Evolutionary conservation across 805 yeast species (phyloP).

Genomic region (Geotrichum ghanense): DNA sequence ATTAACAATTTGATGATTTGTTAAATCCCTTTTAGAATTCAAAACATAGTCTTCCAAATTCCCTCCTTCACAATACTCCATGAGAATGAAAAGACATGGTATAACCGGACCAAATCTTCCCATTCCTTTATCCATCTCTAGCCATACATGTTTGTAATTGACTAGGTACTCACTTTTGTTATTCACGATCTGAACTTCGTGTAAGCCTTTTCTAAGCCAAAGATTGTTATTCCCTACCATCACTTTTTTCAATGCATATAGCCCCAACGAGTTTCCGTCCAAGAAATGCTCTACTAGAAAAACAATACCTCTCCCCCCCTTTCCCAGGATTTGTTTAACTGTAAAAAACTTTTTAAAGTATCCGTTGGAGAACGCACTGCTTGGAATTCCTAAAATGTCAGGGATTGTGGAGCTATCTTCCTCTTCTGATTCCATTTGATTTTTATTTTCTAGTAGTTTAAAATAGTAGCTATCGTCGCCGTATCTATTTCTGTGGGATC

Average conservation of each 20-base stretch:
- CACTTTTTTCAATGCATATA: slow-evolving; percentile 75
- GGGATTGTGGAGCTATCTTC: not conserved
- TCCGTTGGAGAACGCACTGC: slow-evolving; percentile 60
- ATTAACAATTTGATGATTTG: not conserved
- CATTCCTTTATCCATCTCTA: slow-evolving; percentile 50
- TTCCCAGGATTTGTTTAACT: slow-evolving; percentile 50
- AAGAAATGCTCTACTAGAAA: slow-evolving; percentile 75
- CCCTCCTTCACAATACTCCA: slow-evolving; percentile 85
- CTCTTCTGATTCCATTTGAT: slow-evolving; percentile 2
- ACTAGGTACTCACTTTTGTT: slow-evolving; percentile 50
- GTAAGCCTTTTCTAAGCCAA: slow-evolving; percentile 58
- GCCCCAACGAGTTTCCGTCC: slow-evolving; percentile 59
- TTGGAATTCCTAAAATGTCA: slow-evolving; percentile 13
- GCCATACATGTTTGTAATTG: slow-evolving; percentile 85
- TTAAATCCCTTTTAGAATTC: not conserved
- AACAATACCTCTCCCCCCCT: slow-evolving; percentile 80
- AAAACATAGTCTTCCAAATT: slow-evolving; percentile 59
- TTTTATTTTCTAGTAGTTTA: slow-evolving; percentile 2
- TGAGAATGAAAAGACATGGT: slow-evolving; percentile 71
- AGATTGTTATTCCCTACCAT: slow-evolving; percentile 67
- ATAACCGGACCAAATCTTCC: slow-evolving; percentile 41
- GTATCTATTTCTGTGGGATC: not conserved
- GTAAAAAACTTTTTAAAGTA: slow-evolving; percentile 60
- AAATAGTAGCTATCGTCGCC: not conserved
- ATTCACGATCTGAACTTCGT: slow-evolving; percentile 61